Conservation (phyloP, 768 basidiomycete species). For the Tylopilus vinaceipallidus region DNA sequence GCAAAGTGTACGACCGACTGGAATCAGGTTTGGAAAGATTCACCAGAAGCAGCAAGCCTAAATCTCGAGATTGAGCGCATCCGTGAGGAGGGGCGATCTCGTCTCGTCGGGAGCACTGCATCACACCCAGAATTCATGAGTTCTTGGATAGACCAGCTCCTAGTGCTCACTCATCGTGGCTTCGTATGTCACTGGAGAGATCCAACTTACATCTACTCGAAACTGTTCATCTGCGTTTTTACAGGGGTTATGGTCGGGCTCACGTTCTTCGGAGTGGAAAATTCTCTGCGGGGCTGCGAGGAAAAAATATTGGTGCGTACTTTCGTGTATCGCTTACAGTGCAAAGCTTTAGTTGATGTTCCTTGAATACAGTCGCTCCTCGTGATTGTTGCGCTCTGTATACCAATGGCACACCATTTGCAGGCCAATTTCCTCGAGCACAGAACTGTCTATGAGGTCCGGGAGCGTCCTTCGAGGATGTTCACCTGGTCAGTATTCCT, state of each 20-base stretch:
- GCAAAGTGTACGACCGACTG: conserved; percentile 45
- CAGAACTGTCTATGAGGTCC: conserved; percentile 57
- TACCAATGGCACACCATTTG: conserved; percentile 55
- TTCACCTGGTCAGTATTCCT: conserved; percentile 61
- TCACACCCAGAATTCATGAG: conserved; percentile 36
- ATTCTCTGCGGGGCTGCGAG: conserved; percentile 40
- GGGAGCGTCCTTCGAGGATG: conserved; percentile 62
- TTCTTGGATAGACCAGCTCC: conserved; percentile 38
- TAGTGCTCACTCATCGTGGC: conserved; percentile 32
- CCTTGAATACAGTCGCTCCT: conserved; percentile 41
- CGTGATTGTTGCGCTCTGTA: conserved; percentile 42
- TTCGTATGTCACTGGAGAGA: conserved; percentile 38
- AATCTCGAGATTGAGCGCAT: conserved; percentile 43
- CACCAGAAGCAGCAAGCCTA: conserved; percentile 37
- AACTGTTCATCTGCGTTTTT: conserved; percentile 36
- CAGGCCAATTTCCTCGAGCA: conserved; percentile 56
- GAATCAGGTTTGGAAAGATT: conserved; percentile 48
- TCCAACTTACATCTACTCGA: conserved; percentile 39
- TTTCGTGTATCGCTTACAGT: not conserved
- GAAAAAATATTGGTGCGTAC: conserved; percentile 41
- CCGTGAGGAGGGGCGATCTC: conserved; percentile 37
- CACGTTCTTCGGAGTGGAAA: conserved; percentile 38
- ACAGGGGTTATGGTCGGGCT: conserved; percentile 41
- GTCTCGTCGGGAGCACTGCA: conserved; percentile 17
- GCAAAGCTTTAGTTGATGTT: not conserved